Base-by-base conservation (phyloP, 148 eudicot genomes). In the Cornus controversa region DNA sequence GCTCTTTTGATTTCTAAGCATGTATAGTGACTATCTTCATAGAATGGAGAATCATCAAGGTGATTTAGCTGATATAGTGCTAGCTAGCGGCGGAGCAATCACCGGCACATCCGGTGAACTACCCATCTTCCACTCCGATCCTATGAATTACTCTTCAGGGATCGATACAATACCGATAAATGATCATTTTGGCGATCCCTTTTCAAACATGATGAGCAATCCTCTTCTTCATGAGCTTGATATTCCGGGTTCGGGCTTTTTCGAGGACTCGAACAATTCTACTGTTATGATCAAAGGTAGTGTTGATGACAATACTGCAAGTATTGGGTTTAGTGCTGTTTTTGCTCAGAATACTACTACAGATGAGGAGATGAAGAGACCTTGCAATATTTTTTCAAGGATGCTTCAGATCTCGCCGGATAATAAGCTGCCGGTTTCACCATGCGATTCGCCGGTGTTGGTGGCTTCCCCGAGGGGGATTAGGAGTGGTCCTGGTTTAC, bases 61-160 rank as follows among this genome's bases (percentile, higher is more conserved):
- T 10, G 97, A 93, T 85, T 85, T 93, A 85, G 86, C 90, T 11
- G 95, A 93, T 77, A 86, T 93, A 77, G 72, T 93, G 36, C 86
- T 92, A 71, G 91, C 88, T 57, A 80, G 78, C 80, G 72, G 83
- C 10, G 53, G 66, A 1, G 68, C 76, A 4, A 26, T 11, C 5
- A 15, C 73, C 9, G 69, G 75, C 60, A 13, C 83, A 67, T 5
- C 36, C 77, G 8, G 22, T 47, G 31, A n/a, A 71, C n/a, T 54
- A 25, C 34, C 45, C 45, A 20, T 62, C 0, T 40, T 40, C 73
- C 80, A 50, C 20, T 3, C 57, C 20, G 7, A 67, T 31, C 77
- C 74, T 4, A 40, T 79, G 66, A 75, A 34, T 63, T 16, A 72
- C 15, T 9, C 79, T 22, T 24, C 36, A 8, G 76, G 66, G 57